Evolutionary conservation across 768 basidiomycete genomes (phyloP).

Genomic region (Pleurotus djamor): DNA sequence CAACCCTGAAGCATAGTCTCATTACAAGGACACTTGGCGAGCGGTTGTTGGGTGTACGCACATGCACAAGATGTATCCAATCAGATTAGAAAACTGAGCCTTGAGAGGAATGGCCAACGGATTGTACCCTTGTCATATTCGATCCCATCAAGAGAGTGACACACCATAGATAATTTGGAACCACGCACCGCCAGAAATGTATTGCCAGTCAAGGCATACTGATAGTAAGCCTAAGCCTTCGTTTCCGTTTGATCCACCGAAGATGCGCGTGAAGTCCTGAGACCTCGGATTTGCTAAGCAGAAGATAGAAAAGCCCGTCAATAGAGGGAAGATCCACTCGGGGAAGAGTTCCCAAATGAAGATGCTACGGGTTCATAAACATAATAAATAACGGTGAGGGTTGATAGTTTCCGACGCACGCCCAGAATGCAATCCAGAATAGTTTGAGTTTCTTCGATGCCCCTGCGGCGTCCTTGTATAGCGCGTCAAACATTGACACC

Average conservation of each 20-base stretch:
- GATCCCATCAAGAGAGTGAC: neutral
- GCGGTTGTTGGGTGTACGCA: slow-evolving; percentile 15
- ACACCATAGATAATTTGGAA: neutral
- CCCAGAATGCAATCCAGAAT: slow-evolving; percentile 45
- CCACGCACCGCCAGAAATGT: slow-evolving; percentile 40
- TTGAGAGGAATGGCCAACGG: slow-evolving; percentile 52
- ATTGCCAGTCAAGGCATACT: slow-evolving; percentile 64
- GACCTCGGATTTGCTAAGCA: slow-evolving; percentile 51
- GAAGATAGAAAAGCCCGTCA: slow-evolving; percentile 55
- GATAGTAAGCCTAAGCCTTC: slow-evolving; percentile 62
- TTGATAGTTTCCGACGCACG: slow-evolving; percentile 28
- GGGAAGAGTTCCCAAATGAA: slow-evolving; percentile 51
- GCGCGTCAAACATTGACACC: slow-evolving; percentile 45
- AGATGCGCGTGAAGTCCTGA: slow-evolving; percentile 50
- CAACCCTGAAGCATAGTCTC: slow-evolving; percentile 24
- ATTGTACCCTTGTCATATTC: slow-evolving; percentile 24
- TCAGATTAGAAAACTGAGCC: slow-evolving; percentile 43
- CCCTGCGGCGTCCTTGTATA: slow-evolving; percentile 38
- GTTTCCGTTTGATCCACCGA: slow-evolving; percentile 64
- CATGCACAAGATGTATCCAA: slow-evolving; percentile 51
- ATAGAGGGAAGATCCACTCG: slow-evolving; percentile 58
- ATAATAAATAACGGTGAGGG: slow-evolving; percentile 11
- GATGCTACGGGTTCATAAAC: slow-evolving; percentile 23
- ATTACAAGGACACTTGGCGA: no score
- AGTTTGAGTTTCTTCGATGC: slow-evolving; percentile 40